A percentile compares a stretch with the other conserved stretches of the same genome.
These are phyloP conservation scores for Phaffia australis DNA, from an alignment of 768 basidiomycete genomes.

Conservation along the genomic window DNA sequence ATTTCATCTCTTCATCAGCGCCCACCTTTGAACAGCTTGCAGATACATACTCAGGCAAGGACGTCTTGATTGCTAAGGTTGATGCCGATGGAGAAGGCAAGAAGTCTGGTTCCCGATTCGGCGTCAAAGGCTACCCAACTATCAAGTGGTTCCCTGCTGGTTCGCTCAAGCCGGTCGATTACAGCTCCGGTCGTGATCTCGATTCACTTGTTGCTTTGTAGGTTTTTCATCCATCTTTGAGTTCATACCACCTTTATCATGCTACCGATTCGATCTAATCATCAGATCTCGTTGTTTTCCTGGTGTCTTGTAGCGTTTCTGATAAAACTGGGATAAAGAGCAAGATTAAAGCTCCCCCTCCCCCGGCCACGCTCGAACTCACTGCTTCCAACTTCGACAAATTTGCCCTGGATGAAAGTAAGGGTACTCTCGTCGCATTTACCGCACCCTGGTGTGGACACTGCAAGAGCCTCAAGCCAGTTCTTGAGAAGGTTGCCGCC, in stretches of 20 bases:
- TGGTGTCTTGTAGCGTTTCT: slow-evolving; percentile 48
- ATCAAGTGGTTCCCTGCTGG: slow-evolving; percentile 79
- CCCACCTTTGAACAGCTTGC: slow-evolving; percentile 80
- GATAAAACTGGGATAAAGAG: slow-evolving; percentile 69
- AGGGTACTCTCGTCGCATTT: slow-evolving; percentile 67
- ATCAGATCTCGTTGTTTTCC: not conserved
- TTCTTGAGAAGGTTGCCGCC: slow-evolving; percentile 69
- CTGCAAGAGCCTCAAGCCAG: slow-evolving; percentile 83
- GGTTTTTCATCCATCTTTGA: slow-evolving; percentile 32
- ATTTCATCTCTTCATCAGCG: slow-evolving; percentile 45
- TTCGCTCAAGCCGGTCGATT: slow-evolving; percentile 51
- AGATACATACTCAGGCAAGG: slow-evolving; percentile 70
- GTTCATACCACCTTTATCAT: not conserved
- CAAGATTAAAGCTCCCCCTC: slow-evolving; percentile 74
- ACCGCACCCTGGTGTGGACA: slow-evolving; percentile 67
- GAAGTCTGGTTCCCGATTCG: slow-evolving; percentile 60
- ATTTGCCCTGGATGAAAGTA: slow-evolving; percentile 55
- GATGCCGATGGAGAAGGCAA: slow-evolving; percentile 83
- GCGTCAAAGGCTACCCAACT: slow-evolving; percentile 61
- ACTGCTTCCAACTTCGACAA: slow-evolving; percentile 64
- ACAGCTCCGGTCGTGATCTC: slow-evolving; percentile 69
- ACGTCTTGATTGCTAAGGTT: slow-evolving; percentile 79
- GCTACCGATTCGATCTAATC: not conserved
- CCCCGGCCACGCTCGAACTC: slow-evolving; percentile 56
- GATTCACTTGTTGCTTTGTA: slow-evolving; percentile 66